These are phyloP conservation scores for Zygoascus hellenicus DNA, from an alignment of 1,139 yeast genomes.

Conservation along the genomic window DNA sequence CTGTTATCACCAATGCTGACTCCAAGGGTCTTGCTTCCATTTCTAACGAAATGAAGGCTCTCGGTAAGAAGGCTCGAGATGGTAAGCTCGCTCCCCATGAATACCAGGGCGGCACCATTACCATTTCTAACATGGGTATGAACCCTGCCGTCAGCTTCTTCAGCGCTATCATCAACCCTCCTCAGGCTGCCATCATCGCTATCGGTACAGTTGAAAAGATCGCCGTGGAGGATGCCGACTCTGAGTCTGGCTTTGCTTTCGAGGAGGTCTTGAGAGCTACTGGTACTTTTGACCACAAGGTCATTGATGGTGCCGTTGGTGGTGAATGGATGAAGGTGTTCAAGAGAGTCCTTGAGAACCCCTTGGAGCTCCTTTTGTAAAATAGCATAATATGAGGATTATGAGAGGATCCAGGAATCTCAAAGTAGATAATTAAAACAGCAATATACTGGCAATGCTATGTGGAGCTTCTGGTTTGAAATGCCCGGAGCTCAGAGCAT, in stretches of 20 bases:
- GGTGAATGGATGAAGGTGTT: slow-evolving; percentile 94
- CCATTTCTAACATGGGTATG: slow-evolving; percentile 98
- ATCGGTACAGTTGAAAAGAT: slow-evolving; percentile 89
- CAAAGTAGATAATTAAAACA: no score
- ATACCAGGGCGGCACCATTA: slow-evolving; percentile 98
- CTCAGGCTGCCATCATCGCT: slow-evolving; percentile 91
- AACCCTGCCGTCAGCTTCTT: slow-evolving; percentile 86
- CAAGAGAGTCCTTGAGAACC: slow-evolving; percentile 89
- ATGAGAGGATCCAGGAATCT: no score
- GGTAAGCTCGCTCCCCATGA: slow-evolving; percentile 92
- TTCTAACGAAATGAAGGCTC: slow-evolving; percentile 79
- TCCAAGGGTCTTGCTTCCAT: slow-evolving; percentile 77
- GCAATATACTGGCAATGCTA: no score
- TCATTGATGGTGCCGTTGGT: slow-evolving; percentile 95
- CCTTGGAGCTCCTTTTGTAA: slow-evolving; percentile 83
- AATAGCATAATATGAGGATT: slow-evolving; percentile 1
- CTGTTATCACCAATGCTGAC: slow-evolving; percentile 85
- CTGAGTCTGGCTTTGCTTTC: slow-evolving; percentile 86
- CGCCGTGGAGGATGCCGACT: slow-evolving; percentile 87
- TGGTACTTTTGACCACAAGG: slow-evolving; percentile 97
- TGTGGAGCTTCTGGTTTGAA: no score
- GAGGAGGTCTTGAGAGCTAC: slow-evolving; percentile 89
- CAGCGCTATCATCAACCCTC: slow-evolving; percentile 97
- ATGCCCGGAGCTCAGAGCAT: no score
- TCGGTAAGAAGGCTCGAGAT: slow-evolving; percentile 93